Evolutionary conservation across 2,329 filamentous ascomycete species (phyloP).

Genomic region (Didymella lethalis): DNA sequence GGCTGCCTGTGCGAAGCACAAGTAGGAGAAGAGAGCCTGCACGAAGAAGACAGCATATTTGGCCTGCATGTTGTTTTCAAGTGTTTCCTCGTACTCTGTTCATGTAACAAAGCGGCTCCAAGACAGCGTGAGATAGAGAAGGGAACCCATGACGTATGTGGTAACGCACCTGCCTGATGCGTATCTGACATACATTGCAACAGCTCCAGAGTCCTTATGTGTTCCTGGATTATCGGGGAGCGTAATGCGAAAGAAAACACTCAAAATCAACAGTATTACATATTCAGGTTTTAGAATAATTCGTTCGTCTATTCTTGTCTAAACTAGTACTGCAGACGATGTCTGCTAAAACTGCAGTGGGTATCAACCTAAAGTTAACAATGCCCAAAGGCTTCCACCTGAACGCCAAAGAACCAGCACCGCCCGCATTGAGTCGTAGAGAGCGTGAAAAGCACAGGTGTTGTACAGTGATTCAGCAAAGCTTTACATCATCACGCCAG

Average conservation of each 20-base stretch:
- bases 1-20: background rate
- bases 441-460: slow-evolving; percentile 1
- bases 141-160: background rate
- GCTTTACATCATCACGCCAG: slow-evolving; percentile 18
- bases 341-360: background rate
- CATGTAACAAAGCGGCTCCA: too few species aligned
- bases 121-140: background rate
- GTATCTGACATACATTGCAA: background rate
- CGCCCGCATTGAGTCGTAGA: background rate
- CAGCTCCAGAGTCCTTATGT: too few species aligned
- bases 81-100: background rate
- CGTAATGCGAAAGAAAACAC: too few species aligned
- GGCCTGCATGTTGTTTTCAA: background rate
- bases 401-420: background rate
- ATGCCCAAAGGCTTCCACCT: background rate
- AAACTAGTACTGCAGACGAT: background rate
- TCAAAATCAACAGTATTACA: too few species aligned
- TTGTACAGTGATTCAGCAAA: background rate
- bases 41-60: background rate
- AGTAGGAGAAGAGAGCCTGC: background rate
- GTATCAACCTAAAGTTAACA: background rate
- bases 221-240: too few species aligned
- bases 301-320: background rate
- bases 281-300: too few species aligned
- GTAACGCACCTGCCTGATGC: background rate